Conservation (phyloP, 495 filamentous ascomycete genomes). For the Podospora anserina region DNA sequence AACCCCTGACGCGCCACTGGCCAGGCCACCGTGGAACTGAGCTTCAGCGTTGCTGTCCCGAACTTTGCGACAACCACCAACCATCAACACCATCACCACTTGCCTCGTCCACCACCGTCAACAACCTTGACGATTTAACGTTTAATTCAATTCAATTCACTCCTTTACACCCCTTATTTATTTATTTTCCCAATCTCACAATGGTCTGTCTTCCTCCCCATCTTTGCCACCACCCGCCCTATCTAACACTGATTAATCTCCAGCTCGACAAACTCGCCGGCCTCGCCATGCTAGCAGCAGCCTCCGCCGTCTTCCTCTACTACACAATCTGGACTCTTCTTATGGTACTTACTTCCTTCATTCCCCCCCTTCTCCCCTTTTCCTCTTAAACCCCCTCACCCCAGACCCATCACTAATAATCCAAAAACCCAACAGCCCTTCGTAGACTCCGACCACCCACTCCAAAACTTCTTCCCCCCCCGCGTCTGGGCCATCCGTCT, state of each 20-base stretch:
- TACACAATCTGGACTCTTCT: conserved; percentile 97
- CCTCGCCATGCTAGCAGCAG: conserved; percentile 94
- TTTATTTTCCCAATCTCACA: conserved; percentile 24
- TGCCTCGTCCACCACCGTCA: neutral
- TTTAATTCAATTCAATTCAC: neutral
- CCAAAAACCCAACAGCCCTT: conserved; percentile 66
- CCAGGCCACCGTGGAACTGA: neutral
- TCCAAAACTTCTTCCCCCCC: conserved; percentile 93
- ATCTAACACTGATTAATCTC: conserved; percentile 15
- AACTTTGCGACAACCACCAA: conserved; percentile 12
- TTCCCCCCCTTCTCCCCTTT: neutral
- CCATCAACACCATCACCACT: neutral
- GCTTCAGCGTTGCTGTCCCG: neutral
- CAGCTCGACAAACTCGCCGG: conserved; percentile 95
- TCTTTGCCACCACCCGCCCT: neutral
- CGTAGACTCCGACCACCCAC: conserved; percentile 88
- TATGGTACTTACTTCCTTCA: conserved; percentile 61
- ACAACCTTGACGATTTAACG: neutral
- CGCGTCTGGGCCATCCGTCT: conserved; percentile 99
- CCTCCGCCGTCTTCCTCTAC: conserved; percentile 94
- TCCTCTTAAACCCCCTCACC: neutral
- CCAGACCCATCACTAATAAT: neutral
- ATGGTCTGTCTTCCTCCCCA: conserved; percentile 32
- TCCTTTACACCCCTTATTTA: conserved; percentile 4
- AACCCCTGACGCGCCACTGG: conserved; percentile 24